phyloP scores from a whole-genome alignment of 2,329 filamentous ascomycete species.

The Aspergillus sp. region DNA sequence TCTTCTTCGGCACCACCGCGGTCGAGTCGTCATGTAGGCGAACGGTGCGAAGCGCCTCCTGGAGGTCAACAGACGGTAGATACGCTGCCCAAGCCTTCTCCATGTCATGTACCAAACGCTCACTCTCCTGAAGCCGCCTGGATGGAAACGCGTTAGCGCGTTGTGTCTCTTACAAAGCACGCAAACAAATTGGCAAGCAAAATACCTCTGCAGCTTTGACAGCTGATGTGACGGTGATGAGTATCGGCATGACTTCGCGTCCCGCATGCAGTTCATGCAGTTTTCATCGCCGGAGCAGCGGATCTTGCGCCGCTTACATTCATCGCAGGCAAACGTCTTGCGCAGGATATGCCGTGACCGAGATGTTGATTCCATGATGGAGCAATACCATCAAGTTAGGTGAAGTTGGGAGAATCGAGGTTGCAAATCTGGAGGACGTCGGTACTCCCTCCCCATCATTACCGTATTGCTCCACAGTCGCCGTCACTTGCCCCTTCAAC shows the following conservation, averaged over 20 bases:
- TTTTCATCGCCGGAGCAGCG: conserved; percentile 21
- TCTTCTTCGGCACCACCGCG: not conserved
- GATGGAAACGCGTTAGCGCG: not conserved
- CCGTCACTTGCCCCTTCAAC: not conserved
- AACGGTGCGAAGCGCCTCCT: conserved; percentile 15
- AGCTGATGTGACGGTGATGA: conserved; percentile 19
- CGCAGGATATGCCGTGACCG: conserved; percentile 16
- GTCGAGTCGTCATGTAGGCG: conserved; percentile 4
- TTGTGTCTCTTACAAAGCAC: not conserved
- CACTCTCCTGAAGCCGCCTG: conserved; percentile 18
- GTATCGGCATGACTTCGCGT: conserved; percentile 19
- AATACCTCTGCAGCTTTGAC: conserved; percentile 17
- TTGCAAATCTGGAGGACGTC: not conserved
- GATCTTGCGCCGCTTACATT: conserved; percentile 21
- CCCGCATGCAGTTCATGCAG: conserved; percentile 18
- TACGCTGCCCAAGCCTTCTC: conserved; percentile 17
- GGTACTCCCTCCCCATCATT: not conserved
- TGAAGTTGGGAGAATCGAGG: not conserved
- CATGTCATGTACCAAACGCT: conserved; percentile 14
- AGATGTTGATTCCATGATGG: conserved; percentile 1
- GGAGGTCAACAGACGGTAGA: conserved; percentile 17
- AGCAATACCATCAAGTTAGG: not conserved
- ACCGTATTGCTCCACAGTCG: not conserved
- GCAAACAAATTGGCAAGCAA: not conserved
- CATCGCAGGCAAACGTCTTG: conserved; percentile 21